Conservation (phyloP, 306 rosid species). For the Abrus precatorius region DNA sequence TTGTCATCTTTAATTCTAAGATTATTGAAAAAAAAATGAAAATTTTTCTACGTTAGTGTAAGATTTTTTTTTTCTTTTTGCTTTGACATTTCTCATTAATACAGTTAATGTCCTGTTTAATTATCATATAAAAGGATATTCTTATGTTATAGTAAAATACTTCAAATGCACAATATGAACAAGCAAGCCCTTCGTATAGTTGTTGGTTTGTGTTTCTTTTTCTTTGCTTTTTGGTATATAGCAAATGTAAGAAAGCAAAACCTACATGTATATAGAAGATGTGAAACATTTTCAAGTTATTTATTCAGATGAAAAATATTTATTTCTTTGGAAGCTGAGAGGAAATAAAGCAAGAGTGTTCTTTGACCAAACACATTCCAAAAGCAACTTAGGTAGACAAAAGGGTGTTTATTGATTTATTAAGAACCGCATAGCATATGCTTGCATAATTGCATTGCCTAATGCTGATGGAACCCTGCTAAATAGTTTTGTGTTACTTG, state of each 20-base stretch:
- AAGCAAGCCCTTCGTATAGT: background rate
- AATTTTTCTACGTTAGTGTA: background rate
- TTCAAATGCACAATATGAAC: background rate
- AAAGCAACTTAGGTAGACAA: slow-evolving; percentile 20
- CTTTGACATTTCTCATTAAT: background rate
- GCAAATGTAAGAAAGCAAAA: background rate
- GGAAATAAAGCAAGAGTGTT: slow-evolving; percentile 36
- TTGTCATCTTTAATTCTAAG: too few relatives aligned
- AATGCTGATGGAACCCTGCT: slow-evolving; percentile 8
- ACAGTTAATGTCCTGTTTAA: background rate
- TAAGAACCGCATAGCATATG: background rate
- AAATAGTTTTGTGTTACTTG: slow-evolving; percentile 41
- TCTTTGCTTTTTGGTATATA: background rate
- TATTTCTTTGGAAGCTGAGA: background rate
- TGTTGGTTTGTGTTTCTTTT: background rate
- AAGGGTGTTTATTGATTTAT: slow-evolving; percentile 11
- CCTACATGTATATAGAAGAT: background rate
- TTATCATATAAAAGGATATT: background rate
- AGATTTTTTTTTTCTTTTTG: background rate
- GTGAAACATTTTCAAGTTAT: background rate
- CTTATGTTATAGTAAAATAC: background rate
- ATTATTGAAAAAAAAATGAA: slow-evolving; percentile 2
- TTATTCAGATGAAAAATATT: background rate
- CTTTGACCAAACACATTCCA: slow-evolving; percentile 36
- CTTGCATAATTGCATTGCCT: slow-evolving; percentile 39